Conservation (phyloP, 2,329 filamentous ascomycete genomes). For the Curvularia sp. region DNA sequence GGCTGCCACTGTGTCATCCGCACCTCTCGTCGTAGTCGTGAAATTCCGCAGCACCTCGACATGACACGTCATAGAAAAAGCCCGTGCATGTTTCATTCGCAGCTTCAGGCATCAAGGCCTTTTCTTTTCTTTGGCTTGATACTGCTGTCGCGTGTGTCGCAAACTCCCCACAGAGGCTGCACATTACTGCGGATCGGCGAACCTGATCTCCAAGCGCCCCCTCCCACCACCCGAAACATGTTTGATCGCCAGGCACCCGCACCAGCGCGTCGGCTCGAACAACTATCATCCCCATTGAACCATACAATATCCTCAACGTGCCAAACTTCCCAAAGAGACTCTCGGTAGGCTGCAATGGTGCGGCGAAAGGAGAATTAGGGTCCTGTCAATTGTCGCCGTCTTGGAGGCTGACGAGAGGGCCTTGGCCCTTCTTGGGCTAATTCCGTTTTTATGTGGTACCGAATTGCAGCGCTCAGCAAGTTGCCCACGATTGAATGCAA, state of each 20-base stretch:
- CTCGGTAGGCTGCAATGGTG: neutral
- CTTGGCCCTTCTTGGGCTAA: constrained; percentile 2
- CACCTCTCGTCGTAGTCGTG: neutral
- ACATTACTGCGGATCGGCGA: constrained; percentile 10
- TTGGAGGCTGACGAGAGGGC: neutral
- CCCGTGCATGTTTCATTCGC: neutral
- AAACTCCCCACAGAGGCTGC: neutral
- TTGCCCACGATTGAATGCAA: neutral
- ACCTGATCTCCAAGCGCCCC: constrained; percentile 11
- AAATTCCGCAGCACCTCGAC: neutral
- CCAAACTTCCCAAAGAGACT: neutral
- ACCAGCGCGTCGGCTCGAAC: constrained; percentile 5
- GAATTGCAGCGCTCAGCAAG: constrained; percentile 1
- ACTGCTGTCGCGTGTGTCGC: neutral
- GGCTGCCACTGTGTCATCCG: neutral
- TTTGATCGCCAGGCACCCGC: constrained; percentile 19
- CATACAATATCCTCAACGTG: neutral
- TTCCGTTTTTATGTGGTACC: constrained; percentile 3
- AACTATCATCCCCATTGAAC: neutral
- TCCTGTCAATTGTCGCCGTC: neutral
- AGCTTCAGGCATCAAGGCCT: neutral
- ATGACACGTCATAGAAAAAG: neutral
- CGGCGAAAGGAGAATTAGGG: neutral
- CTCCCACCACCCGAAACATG: constrained; percentile 5
- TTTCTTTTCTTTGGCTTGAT: neutral